phyloP scores from a whole-genome alignment of 345 rosid species.

The Eucalyptus dawsonii region DNA sequence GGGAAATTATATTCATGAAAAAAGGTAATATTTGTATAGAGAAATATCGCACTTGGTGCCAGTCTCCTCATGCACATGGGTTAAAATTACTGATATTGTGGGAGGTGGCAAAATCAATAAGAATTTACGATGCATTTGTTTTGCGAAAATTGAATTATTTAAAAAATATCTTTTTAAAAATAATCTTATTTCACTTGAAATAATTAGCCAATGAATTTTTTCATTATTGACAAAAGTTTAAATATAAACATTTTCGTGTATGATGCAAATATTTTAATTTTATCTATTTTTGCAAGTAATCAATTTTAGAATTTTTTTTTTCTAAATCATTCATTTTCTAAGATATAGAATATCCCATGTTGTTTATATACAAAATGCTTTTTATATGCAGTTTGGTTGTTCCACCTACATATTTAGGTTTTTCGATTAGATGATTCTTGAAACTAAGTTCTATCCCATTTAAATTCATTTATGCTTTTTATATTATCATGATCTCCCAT shows the following conservation, averaged over 20 bases:
- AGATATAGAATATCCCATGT: neutral
- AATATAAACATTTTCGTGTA: no score
- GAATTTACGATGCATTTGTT: no score
- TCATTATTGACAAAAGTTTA: no score
- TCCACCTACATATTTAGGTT: neutral
- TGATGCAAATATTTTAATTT: neutral
- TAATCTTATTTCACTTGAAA: no score
- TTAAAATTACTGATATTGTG: neutral
- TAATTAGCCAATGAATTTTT: no score
- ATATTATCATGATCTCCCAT: neutral
- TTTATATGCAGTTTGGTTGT: neutral
- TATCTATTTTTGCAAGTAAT: no score
- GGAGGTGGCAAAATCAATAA: neutral
- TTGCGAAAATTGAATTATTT: no score
- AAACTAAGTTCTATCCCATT: neutral
- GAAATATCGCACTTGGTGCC: neutral
- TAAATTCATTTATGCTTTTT: neutral
- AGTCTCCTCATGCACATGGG: neutral
- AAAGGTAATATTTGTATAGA: neutral
- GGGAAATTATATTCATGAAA: neutral
- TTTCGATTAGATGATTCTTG: rapidly evolving
- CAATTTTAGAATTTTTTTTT: no score
- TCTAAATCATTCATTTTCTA: no score
- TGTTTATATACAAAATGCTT: neutral
- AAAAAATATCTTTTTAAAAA: no score